phyloP scores from a whole-genome alignment of 805 yeast genomes.

The Hanseniaspora guilliermondii region DNA sequence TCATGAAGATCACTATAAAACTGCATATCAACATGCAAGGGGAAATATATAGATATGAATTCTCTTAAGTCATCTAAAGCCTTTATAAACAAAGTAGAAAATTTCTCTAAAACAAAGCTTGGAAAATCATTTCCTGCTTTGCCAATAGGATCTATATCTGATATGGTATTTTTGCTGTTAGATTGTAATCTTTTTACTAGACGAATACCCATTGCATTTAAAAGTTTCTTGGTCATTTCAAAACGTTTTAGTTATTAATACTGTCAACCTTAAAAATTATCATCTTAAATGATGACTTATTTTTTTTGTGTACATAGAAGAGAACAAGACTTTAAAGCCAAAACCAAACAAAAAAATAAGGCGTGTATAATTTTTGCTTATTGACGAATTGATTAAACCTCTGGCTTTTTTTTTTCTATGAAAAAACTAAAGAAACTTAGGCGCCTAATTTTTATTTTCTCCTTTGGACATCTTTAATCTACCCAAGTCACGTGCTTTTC shows the following conservation, averaged over 20 bases:
- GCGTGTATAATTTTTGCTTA: neutral
- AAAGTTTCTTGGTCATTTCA: neutral
- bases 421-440: neutral
- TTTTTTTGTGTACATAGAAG: neutral
- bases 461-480: too few species aligned
- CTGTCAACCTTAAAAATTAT: too few species aligned
- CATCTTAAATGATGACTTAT: too few species aligned
- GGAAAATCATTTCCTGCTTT: constrained; percentile 8
- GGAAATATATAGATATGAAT: neutral
- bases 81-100: neutral
- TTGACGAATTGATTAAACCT: neutral
- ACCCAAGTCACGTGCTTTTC: neutral
- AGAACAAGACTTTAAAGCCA: neutral
- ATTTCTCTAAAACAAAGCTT: constrained; percentile 1
- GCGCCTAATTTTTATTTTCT: neutral
- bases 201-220: constrained; percentile 9
- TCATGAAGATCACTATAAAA: neutral
- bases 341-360: too few species aligned
- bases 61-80: neutral
- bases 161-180: neutral
- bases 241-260: too few species aligned
- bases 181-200: neutral
- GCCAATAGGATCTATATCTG: constrained; percentile 2
- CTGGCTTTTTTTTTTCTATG: neutral
- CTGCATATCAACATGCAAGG: neutral